phyloP scores from a whole-genome alignment of 2,329 filamentous ascomycete species.

The Aspergillus tamarii region DNA sequence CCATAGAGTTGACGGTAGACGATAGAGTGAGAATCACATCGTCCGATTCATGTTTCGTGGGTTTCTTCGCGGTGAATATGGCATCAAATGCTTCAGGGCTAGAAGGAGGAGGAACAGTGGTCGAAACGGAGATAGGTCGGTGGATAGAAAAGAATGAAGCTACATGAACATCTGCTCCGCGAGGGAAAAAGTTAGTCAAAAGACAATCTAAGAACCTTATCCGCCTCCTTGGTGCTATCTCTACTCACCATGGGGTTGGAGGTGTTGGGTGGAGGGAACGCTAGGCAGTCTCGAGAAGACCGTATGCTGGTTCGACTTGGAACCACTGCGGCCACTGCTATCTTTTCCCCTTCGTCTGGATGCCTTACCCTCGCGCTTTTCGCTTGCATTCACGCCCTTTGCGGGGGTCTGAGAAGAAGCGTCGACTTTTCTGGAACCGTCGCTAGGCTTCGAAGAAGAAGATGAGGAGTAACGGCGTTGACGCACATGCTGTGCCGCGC shows the following conservation, averaged over 20 bases:
- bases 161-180: slow-evolving; percentile 72
- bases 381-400: slow-evolving; percentile 42
- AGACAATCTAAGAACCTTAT: neutral
- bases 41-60: slow-evolving; percentile 49
- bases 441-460: slow-evolving; percentile 53
- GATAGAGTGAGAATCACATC: slow-evolving; percentile 69
- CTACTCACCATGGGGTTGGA: slow-evolving; percentile 51
- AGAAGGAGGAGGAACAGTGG: slow-evolving; percentile 73
- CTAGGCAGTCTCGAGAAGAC: slow-evolving; percentile 50
- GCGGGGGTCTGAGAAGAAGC: slow-evolving; percentile 42
- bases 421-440: slow-evolving; percentile 48
- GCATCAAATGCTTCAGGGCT: slow-evolving; percentile 76
- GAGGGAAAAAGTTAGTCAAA: slow-evolving; percentile 10
- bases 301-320: slow-evolving; percentile 43
- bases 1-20: slow-evolving; percentile 49
- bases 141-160: slow-evolving; percentile 96
- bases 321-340: slow-evolving; percentile 33
- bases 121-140: slow-evolving; percentile 86
- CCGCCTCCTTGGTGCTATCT: neutral
- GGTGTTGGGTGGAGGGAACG: slow-evolving; percentile 53
- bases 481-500: slow-evolving; percentile 40
- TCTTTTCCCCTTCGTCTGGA: slow-evolving; percentile 42
- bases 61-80: slow-evolving; percentile 72
- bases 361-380: slow-evolving; percentile 40
- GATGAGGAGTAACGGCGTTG: slow-evolving; percentile 51